Base-by-base conservation (phyloP, 2,329 filamentous ascomycete genomes). In the Penicillium hordei region DNA sequence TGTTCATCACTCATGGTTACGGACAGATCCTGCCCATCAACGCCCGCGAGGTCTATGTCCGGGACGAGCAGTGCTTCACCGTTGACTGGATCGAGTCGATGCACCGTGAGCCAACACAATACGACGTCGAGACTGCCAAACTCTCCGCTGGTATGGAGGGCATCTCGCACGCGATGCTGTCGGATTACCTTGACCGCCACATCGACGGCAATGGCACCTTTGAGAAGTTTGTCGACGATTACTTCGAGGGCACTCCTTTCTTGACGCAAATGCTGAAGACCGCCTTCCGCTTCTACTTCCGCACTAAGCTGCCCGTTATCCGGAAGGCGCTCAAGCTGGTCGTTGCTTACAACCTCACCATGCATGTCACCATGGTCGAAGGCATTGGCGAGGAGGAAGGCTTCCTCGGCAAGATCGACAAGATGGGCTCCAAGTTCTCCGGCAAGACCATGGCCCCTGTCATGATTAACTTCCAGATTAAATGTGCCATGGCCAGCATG, bases 401-500 rank as follows among this genome's bases (percentile, higher is more conserved):
- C 25, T 82, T 93, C 72, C 83, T 90, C 54, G 93, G 93, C 63
- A 89, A 90, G 79, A 93, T 97, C 63, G 87, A 93, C 51, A 90
- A 94, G 69, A 86, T 90, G 69, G 85, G 88, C 53, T 96, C 91
- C 65, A 94, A 91, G 74, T 97, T 89, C 82, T 89, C 85, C 68
- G 93, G 93, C 70, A 93, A 93, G 81, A 93, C 89, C 36, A 87
- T 96, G 62, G 93, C 93, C 17, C 93, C 93, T 13, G 93, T 97
- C 72, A 96, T 97, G 93, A 95, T 97, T 85, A 97, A 97, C 82
- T 97, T 97, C 85, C 91, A 97, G 80, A 92, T 97, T 82, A 97
- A 97, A 84, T 94, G 90, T 70, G 93, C 93, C 54, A 88, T 97
- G 79, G 93, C 93, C 65, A 92, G 95, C 70, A 95, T 97, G 91